Conservation (phyloP, 192 early-diverging fungal genomes). For the Podila epicladia region DNA sequence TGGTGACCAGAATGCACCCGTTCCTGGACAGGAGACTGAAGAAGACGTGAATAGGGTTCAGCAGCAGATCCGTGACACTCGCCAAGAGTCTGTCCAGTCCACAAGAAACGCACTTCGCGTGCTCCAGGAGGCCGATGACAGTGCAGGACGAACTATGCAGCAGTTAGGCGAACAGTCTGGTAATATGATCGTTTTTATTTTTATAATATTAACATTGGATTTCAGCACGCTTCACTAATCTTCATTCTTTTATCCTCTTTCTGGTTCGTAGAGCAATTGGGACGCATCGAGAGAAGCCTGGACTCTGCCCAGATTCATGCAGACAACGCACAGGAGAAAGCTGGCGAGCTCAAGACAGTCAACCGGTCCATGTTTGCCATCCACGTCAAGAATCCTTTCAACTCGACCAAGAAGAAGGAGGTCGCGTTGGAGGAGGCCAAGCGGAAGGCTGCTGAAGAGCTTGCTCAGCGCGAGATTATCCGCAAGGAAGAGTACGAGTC, state of each 20-base stretch:
- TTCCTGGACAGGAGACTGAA: constrained; percentile 65
- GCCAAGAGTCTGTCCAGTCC: constrained; percentile 73
- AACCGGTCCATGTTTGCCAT: constrained; percentile 82
- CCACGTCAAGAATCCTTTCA: constrained; percentile 76
- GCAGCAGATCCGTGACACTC: constrained; percentile 67
- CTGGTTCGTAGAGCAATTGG: constrained; percentile 38
- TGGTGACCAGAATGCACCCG: constrained; percentile 32
- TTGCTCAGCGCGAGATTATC: constrained; percentile 62
- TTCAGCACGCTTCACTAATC: not conserved
- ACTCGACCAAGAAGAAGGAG: constrained; percentile 65
- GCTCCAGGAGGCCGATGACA: constrained; percentile 68
- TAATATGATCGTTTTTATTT: constrained; percentile 29
- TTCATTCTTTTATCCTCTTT: too few relatives aligned
- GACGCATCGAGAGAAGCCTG: constrained; percentile 68
- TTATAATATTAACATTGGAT: not conserved
- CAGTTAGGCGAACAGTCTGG: constrained; percentile 73
- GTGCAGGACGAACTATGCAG: constrained; percentile 67
- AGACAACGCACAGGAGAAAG: constrained; percentile 61
- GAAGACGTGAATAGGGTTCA: constrained; percentile 70
- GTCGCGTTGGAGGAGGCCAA: constrained; percentile 61
- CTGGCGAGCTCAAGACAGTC: constrained; percentile 67
- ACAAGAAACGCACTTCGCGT: constrained; percentile 71
- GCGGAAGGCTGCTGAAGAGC: constrained; percentile 61
- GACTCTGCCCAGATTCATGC: constrained; percentile 71
- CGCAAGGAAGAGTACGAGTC: constrained; percentile 64